Evolutionary conservation across 2,329 filamentous ascomycete genomes (phyloP), one percentile per base, ranked within the genome.

Genomic region (Trematosphaeria pertusa): DNA sequence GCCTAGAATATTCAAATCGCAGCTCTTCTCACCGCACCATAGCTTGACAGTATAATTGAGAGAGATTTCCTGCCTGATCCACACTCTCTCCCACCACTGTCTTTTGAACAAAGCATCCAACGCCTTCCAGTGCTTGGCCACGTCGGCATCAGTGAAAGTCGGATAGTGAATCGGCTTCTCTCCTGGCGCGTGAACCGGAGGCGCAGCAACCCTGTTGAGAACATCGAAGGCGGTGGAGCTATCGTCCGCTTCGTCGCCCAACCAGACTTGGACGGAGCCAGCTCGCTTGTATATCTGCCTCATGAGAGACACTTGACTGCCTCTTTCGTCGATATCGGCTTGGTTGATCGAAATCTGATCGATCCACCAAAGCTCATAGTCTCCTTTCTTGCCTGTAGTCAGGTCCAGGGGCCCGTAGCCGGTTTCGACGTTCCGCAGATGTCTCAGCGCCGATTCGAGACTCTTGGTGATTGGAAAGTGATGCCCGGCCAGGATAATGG

Each of bases 41-140:
- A 40, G 7, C 19, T 34, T 17, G 12, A 46, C 19, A 5, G 20
- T 40, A 15, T 35, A 32, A 17, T 35, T 20, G 5, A 46, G 21
- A 11, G 36, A 46, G 5, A 48, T 46, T 30, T 54, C 52, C 26
- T 58, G 52, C n/a, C 53, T 44, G 17, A 52, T 56, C 45, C 46
- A 58, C 1, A 47, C 37, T 7, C 55, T 36, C 18, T 47, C 48
- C 28, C 51, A 56, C 55, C 48, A 58, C 2, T 46, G 44, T 21
- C 52, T 24, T 24, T 31, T 32, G 33, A 54, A 52, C 28, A 56
- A 43, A 2, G 21, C 26, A 1, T 30, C 28, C 8, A 56, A n/a
- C 9, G 43, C 46, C 11, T 43, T 51, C 55, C 52, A 58, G 14
- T 41, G 46, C 2, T 12, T 5, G 2, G 9, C 18, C 3, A 53